phyloP scores from a whole-genome alignment of 1,284 basidiomycete genomes.

The Ustilago hordei region DNA sequence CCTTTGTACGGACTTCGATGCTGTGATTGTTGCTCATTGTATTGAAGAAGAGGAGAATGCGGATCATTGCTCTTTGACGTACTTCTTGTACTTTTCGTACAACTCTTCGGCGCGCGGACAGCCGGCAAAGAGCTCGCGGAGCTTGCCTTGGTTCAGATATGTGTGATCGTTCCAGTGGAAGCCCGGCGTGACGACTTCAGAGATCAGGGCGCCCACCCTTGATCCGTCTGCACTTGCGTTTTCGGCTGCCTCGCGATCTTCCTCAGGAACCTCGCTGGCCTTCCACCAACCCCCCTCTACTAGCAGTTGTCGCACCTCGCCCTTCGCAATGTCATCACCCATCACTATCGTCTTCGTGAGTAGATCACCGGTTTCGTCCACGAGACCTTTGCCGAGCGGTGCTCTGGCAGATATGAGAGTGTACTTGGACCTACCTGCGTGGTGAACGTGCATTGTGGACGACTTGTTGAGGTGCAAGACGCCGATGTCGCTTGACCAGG shows the following conservation, averaged over 20 bases:
- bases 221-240: slow-evolving; percentile 19
- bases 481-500: slow-evolving; percentile 46
- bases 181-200: slow-evolving; percentile 53
- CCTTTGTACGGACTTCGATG: not conserved
- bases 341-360: slow-evolving; percentile 44
- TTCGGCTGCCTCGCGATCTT: slow-evolving; percentile 24
- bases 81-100: slow-evolving; percentile 32
- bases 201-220: slow-evolving; percentile 46
- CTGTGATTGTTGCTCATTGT: not conserved
- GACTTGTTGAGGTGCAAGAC: slow-evolving; percentile 53
- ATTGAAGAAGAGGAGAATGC: not conserved
- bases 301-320: slow-evolving; percentile 53
- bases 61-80: slow-evolving; percentile 39
- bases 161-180: slow-evolving; percentile 57
- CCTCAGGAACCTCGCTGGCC: slow-evolving; percentile 45
- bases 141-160: slow-evolving; percentile 39
- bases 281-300: slow-evolving; percentile 60
- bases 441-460: slow-evolving; percentile 54
- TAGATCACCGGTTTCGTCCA: slow-evolving; percentile 35
- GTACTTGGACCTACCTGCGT: slow-evolving; percentile 50
- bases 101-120: slow-evolving; percentile 27
- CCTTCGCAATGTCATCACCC: slow-evolving; percentile 42
- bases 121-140: slow-evolving; percentile 37
- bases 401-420: slow-evolving; percentile 53
- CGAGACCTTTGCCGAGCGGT: slow-evolving; percentile 39